Base-by-base conservation (phyloP, 2,329 filamentous ascomycete genomes). In the Ophiostoma novo-ulmi region DNA sequence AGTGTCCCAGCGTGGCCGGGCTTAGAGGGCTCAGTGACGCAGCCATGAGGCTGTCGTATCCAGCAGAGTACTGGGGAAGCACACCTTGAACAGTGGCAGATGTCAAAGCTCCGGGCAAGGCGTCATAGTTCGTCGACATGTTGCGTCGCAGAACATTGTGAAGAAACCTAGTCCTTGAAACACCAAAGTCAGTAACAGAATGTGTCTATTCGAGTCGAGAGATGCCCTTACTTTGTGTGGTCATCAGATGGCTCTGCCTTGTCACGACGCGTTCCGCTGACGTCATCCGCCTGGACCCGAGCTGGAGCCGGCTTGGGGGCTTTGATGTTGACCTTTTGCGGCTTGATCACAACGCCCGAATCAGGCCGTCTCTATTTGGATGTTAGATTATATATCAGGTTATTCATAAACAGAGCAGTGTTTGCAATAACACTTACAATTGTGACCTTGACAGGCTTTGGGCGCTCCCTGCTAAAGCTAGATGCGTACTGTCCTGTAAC, bases 81-180 rank as follows among this genome's bases (percentile, higher is more conserved):
- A 84, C 81, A 13, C 84, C 85, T 31, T 82, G 83, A 6, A 82
- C 85, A 10, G 83, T 86, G 61, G 81, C 83, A 1, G 85, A 83
- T 1, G 84, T 84, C 65, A 87, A 79, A 14, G 84, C 78, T 61
- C 84, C 80, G 48, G 76, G 76, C 38, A 77, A 70, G 7, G 72
- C 76, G 26, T 77, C 75, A 39, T 70, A 75, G 70, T 81, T 85
- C 6, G 71, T 61, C 7, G 84, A 78, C 61, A 83, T 81, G 38
- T 82, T 82, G 72, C 82, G 83, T 76, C 82, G 84, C 73, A 85
- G 75, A 79, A 86, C 81, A 26, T 77, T 81, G 71, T 83, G 81
- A 80, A 82, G 81, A 58, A 85, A 79, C 73, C 79, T 83, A 67
- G 76, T 79, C 71, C 79, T 83, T 69, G 11, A 26, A 3, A 65